phyloP scores from a whole-genome alignment of 2,329 filamentous ascomycete species.

The Ophiostoma ulmi region DNA sequence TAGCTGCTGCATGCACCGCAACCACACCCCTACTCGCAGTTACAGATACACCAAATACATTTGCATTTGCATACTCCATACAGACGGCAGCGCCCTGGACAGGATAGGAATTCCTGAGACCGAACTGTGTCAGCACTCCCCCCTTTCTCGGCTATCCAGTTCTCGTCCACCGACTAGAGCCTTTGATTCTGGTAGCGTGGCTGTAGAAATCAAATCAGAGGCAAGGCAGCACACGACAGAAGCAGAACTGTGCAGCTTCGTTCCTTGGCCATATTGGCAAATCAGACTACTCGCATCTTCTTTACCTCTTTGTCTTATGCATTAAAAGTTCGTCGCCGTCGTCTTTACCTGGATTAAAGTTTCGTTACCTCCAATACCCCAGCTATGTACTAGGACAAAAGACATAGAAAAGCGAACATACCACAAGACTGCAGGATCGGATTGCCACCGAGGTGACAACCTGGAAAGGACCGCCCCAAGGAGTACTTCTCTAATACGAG shows the following conservation, averaged over 20 bases:
- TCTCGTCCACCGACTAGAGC: background rate
- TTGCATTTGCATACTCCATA: background rate
- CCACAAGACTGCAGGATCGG: background rate
- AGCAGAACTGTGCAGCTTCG: background rate
- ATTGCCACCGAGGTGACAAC: background rate
- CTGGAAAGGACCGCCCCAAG: background rate
- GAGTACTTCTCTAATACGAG: background rate
- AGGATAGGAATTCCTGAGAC: background rate
- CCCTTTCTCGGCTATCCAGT: background rate
- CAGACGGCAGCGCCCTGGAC: background rate
- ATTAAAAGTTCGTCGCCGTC: background rate
- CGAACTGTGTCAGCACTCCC: background rate
- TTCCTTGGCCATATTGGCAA: background rate
- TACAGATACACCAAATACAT: slow-evolving; percentile 1
- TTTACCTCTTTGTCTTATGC: background rate
- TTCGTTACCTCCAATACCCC: background rate
- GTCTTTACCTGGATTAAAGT: background rate
- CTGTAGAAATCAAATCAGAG: slow-evolving; percentile 1
- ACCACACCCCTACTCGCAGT: background rate
- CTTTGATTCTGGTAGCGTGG: background rate
- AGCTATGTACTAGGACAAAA: background rate
- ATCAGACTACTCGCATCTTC: background rate
- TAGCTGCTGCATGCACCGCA: slow-evolving; percentile 4
- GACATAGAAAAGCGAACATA: background rate
- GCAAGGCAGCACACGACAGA: background rate